Evolutionary conservation across 495 filamentous ascomycete species (phyloP), one percentile per base, ranked within the genome.

Genomic region (Daldinia caldariorum): DNA sequence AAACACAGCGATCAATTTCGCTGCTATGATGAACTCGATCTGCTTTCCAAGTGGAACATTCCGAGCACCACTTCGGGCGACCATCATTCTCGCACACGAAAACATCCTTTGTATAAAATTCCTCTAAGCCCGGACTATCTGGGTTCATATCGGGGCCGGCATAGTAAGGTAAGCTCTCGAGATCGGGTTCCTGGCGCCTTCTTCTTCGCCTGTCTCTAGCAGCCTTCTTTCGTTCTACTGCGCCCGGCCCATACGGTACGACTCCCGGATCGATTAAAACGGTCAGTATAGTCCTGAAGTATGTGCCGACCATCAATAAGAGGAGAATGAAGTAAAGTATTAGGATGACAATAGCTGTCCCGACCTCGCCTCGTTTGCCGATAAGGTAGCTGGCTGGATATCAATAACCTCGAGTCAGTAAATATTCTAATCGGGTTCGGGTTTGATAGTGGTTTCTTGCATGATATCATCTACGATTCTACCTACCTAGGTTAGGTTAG

Each of bases 11-110:
- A 50, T 88, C 88, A 12, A 94, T 80, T 71, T 95, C 91, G 45
- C 89, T 89, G 76, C 90, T 94, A 78, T 97, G 94, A 70, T 97
- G 94, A 2, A 90, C 84, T 31, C 94, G 83, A 71, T 97, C 94
- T 4, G 89, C 87, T 74, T 97, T 97, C 86, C 90, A 97, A 66
- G 88, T 90, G 58, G 83, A 85, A 77, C 94, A 97, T 56, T 83
- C 83, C 8, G 86, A 86, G 79, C 94, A 97, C 86, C 91, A 97
- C 29, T 84, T 85, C 0, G 94, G 94, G 22, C 88, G 84, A 6
- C 94, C 94, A 73, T 94, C 90, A 22, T 82, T 77, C 67, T 94
- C 89, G 75, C 92, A 97, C 6, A 94, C 84, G 78, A 94, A 97
- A 6, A 90, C 86, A 75, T 96, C 89, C 74, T 90, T 91, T 22